A percentile compares a stretch with the other conserved stretches of the same genome.
phyloP scores from a whole-genome alignment of 1,139 yeast genomes.

The Casaregolazyma lundiana region DNA sequence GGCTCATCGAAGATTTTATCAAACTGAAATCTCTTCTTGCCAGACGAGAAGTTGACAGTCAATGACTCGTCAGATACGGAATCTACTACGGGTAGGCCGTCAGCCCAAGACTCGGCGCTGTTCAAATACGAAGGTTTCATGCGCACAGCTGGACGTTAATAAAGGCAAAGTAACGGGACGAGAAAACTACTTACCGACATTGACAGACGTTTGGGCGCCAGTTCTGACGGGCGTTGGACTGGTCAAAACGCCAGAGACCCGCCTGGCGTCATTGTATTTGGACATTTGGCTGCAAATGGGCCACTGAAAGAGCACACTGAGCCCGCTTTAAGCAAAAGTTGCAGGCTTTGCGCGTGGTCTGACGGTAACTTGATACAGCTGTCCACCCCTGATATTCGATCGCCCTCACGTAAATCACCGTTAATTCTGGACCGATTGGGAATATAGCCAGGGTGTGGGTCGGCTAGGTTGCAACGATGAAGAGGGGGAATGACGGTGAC shows the following conservation, averaged over 20 bases:
- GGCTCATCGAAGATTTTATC: constrained; percentile 23
- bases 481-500: too few species aligned
- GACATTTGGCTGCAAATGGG: not conserved
- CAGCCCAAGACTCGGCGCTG: not conserved
- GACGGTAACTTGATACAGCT: too few species aligned
- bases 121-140: constrained; percentile 2
- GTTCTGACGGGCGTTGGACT: not conserved
- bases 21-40: constrained; percentile 20
- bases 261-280: not conserved
- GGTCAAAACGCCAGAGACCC: not conserved
- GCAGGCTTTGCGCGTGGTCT: too few species aligned
- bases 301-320: too few species aligned
- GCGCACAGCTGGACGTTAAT: constrained; percentile 5
- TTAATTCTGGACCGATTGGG: too few species aligned
- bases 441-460: too few species aligned
- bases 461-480: too few species aligned
- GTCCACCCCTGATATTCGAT: too few species aligned
- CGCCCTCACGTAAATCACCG: too few species aligned
- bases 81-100: constrained; percentile 4
- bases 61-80: constrained; percentile 5
- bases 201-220: constrained; percentile 1
- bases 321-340: too few species aligned
- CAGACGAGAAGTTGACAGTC: constrained; percentile 5
- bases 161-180: not conserved
- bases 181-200: constrained; percentile 5